Conservation (phyloP, 2,329 filamentous ascomycete species). For the Hymenoscyphus scutula region DNA sequence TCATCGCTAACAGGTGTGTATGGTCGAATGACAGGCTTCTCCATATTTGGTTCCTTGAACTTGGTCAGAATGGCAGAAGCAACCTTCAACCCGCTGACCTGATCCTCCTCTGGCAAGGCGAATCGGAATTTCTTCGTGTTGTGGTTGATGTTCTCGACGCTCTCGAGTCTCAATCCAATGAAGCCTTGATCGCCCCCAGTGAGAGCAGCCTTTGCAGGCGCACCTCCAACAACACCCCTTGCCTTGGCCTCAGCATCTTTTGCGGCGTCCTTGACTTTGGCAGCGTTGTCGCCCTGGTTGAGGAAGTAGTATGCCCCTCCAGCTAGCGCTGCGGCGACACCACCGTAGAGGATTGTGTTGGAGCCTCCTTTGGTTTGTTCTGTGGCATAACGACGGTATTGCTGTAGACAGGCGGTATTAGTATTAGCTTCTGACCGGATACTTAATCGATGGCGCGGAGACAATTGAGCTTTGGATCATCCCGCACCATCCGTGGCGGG, state of each 20-base stretch:
- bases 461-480: background rate
- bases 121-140: slow-evolving; percentile 95
- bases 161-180: slow-evolving; percentile 74
- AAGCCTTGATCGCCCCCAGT: slow-evolving; percentile 89
- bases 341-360: slow-evolving; percentile 60
- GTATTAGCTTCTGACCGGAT: background rate
- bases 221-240: slow-evolving; percentile 41
- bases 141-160: slow-evolving; percentile 79
- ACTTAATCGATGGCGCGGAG: slow-evolving; percentile 11
- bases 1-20: slow-evolving; percentile 93
- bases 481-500: background rate
- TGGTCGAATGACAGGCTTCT: slow-evolving; percentile 85
- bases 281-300: slow-evolving; percentile 44
- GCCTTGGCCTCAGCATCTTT: slow-evolving; percentile 57
- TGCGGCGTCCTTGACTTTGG: slow-evolving; percentile 52
- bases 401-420: slow-evolving; percentile 41
- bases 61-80: slow-evolving; percentile 90
- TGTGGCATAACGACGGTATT: slow-evolving; percentile 72
- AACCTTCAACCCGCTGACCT: slow-evolving; percentile 77
- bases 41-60: slow-evolving; percentile 76
- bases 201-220: slow-evolving; percentile 51
- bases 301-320: slow-evolving; percentile 56
- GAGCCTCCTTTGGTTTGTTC: slow-evolving; percentile 47
- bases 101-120: slow-evolving; percentile 77
- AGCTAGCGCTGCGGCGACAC: slow-evolving; percentile 57